A percentile compares a stretch with the other conserved stretches of the same genome.
These are phyloP conservation scores for Otatea glauca DNA, from an alignment of 176 grass and related monocot species.

Conservation along the genomic window DNA sequence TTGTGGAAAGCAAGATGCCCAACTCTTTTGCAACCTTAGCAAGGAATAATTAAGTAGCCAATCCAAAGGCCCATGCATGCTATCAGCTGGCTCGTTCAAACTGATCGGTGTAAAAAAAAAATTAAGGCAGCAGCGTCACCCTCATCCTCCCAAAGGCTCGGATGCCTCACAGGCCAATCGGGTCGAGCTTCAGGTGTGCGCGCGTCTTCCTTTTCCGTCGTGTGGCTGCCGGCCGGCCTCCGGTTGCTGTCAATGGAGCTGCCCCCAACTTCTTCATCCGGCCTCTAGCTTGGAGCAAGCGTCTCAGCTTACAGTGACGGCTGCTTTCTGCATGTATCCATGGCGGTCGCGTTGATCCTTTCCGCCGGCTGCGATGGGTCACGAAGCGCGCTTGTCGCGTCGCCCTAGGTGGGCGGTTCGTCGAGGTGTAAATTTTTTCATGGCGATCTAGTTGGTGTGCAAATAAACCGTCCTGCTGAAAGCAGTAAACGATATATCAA, in stretches of 20 bases:
- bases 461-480: background rate
- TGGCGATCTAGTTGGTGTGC: too few relatives aligned
- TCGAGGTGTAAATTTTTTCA: too few relatives aligned
- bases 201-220: background rate
- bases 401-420: too few relatives aligned
- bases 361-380: background rate
- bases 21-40: background rate
- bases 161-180: conserved; percentile 1
- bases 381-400: background rate
- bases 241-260: conserved; percentile 1
- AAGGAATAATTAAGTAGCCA: background rate
- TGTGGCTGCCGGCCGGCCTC: conserved; percentile 1
- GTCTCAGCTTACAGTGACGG: background rate
- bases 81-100: too few relatives aligned
- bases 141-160: background rate
- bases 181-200: background rate
- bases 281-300: background rate
- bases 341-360: background rate
- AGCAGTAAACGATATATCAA: background rate
- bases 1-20: conserved; percentile 43
- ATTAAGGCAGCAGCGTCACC: too few relatives aligned
- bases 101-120: too few relatives aligned
- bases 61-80: background rate
- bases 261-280: too few relatives aligned
- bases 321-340: background rate